phyloP scores from a whole-genome alignment of 176 grass and related monocot genomes.

The Bothriochloa decipiens region DNA sequence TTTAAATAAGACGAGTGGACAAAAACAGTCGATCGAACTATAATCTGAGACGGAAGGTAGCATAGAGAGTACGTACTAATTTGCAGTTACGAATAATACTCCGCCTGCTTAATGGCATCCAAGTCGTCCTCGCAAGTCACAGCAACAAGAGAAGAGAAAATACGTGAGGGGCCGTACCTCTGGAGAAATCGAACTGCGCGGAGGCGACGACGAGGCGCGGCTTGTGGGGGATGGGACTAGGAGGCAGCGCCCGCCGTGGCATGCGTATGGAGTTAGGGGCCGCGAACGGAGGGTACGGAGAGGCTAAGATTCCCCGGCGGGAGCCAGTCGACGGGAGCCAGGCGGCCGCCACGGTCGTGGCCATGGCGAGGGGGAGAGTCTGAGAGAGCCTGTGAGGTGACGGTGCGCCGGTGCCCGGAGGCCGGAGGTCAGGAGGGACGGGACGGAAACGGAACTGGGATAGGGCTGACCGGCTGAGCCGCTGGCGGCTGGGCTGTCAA shows the following conservation, averaged over 20 bases:
- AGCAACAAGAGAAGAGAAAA: background rate
- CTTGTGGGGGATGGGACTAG: background rate
- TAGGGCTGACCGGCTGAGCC: background rate
- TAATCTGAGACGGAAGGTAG: too few relatives aligned
- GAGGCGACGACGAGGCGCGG: constrained; percentile 49
- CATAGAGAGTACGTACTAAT: too few relatives aligned
- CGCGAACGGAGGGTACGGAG: background rate
- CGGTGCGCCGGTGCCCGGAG: background rate
- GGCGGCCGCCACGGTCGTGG: constrained; percentile 12
- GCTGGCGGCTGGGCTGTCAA: background rate
- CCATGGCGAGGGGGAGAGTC: background rate
- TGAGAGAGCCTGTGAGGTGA: background rate
- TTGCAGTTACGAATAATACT: background rate
- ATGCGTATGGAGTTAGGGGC: background rate
- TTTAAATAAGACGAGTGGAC: too few relatives aligned
- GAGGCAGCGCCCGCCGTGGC: background rate
- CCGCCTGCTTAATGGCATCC: background rate
- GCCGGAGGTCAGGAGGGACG: background rate
- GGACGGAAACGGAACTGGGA: background rate
- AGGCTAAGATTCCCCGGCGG: background rate
- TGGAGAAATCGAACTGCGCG: constrained; percentile 63
- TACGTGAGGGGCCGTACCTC: constrained; percentile 38
- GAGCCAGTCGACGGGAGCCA: constrained; percentile 15
- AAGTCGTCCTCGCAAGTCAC: background rate
- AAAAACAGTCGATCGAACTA: too few relatives aligned